Base-by-base conservation (phyloP, 345 rosid genomes). In the Durio zibethinus region DNA sequence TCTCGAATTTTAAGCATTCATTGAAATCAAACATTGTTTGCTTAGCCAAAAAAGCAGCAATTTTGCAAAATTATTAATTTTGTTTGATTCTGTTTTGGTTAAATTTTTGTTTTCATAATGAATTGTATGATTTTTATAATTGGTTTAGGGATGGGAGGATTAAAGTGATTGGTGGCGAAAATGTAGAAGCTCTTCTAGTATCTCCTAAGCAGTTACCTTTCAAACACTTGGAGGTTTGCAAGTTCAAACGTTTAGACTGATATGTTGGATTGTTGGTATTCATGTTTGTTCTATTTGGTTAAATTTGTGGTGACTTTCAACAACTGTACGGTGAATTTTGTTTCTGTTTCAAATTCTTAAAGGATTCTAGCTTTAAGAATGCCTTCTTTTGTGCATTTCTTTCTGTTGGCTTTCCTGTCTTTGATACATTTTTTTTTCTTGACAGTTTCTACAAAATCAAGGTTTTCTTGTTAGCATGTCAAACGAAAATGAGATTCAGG, bases 141-240 rank as follows among this genome's bases (percentile, higher is more conserved):
- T 4, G 16, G 76, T 69, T 69, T 76, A 96, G 98, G 73, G 98
- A 96, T 84, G 98, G 97, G 57, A 87, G 94, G 82, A 92, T 96
- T 77, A 93, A 93, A 86, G 94, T 96, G 73, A 83, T 93, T 74
- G 98, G 97, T 40, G 92, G 90, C 31, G 88, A 90, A 80, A 84
- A 88, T 69, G 84, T 93, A 5, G 98, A 96, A 87, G 98, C 85
- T 20, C 85, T 96, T 83, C 83, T 96, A 76, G 84, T 88, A 67
- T 90, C 97, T 76, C 91, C 93, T 4, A 93, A 89, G 83, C 88
- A 86, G 75, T 75, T 78, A 72, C 93, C 97, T 54, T 89, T 86
- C 80, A 96, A 92, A 74, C 75, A 85, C 85, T 80, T 93, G 82
- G 92, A 90, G 98, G 97, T 91, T 82, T 72, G 87, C 77, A 42